phyloP scores from a whole-genome alignment of 1,284 basidiomycete genomes.

The Boletellus deceptivus region DNA sequence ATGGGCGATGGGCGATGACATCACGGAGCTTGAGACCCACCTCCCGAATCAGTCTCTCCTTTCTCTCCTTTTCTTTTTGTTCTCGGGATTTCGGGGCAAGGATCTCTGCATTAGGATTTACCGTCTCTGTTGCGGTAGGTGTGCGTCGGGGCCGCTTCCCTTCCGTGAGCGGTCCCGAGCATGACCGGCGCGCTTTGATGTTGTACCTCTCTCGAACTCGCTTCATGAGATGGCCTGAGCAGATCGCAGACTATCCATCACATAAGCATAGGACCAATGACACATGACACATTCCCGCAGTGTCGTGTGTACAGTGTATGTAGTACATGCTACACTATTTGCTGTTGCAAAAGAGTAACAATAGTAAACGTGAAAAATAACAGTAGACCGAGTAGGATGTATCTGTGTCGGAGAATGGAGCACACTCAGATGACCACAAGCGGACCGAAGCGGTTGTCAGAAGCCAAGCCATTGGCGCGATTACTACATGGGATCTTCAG shows the following conservation, averaged over 20 bases:
- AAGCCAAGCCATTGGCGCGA: too few species aligned
- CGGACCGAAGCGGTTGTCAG: too few species aligned
- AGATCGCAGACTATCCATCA: neutral
- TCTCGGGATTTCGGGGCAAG: conserved; percentile 58
- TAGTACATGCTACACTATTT: too few species aligned
- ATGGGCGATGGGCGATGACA: neutral
- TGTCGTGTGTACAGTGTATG: neutral
- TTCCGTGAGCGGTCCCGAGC: conserved; percentile 54
- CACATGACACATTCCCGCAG: too few species aligned
- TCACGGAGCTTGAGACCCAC: conserved; percentile 37
- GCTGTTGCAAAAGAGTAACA: too few species aligned
- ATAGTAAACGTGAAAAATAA: neutral
- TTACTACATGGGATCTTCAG: too few species aligned
- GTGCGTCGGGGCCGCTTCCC: conserved; percentile 32
- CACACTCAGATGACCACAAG: too few species aligned
- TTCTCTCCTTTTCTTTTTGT: conserved; percentile 59
- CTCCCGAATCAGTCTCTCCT: conserved; percentile 60
- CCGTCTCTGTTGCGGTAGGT: conserved; percentile 12
- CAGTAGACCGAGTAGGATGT: neutral
- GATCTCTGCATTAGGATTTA: conserved; percentile 61
- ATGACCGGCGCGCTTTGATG: conserved; percentile 61
- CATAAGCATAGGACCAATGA: neutral
- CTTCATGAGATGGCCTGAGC: conserved; percentile 29
- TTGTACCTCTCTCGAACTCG: conserved; percentile 48
- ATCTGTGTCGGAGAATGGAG: too few species aligned